These are phyloP conservation scores for Oryza meridionalis DNA, from an alignment of 176 grass and related monocot species.

Conservation along the genomic window DNA sequence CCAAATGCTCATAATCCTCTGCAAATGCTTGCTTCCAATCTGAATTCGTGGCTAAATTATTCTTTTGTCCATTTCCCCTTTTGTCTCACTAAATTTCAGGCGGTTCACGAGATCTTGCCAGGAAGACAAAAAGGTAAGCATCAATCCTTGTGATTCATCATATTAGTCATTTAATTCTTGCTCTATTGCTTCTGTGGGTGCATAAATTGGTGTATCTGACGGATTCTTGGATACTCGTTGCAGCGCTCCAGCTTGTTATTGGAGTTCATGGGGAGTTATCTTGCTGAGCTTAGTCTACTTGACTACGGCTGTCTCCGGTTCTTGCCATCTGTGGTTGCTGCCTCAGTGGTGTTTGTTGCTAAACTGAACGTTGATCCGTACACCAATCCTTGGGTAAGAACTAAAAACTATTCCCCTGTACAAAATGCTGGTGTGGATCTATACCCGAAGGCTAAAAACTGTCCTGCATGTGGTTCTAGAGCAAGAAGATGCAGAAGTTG, in stretches of 20 bases:
- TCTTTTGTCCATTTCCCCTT: background rate
- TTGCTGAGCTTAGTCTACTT: constrained; percentile 81
- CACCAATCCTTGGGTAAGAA: constrained; percentile 82
- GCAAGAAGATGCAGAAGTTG: constrained; percentile 54
- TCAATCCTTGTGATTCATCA: background rate
- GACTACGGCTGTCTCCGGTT: constrained; percentile 79
- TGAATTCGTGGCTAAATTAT: constrained; percentile 3
- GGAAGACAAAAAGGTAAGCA: constrained; percentile 61
- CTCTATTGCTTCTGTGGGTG: background rate
- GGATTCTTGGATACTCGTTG: constrained; percentile 28
- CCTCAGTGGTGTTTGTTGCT: constrained; percentile 77
- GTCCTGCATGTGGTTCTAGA: constrained; percentile 44
- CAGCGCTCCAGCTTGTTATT: constrained; percentile 59
- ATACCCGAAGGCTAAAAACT: constrained; percentile 26
- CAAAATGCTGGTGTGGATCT: background rate
- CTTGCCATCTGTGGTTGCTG: constrained; percentile 85
- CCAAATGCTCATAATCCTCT: constrained; percentile 1
- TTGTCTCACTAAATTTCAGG: constrained; percentile 46
- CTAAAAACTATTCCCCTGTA: background rate
- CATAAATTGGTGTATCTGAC: constrained; percentile 22
- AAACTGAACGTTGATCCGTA: constrained; percentile 62
- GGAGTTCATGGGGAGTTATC: constrained; percentile 72
- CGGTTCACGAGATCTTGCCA: constrained; percentile 59
- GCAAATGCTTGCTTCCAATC: background rate
- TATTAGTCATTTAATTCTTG: background rate